Conservation (phyloP, 164 flowering plant genomes). For the Vitis amurensis region DNA sequence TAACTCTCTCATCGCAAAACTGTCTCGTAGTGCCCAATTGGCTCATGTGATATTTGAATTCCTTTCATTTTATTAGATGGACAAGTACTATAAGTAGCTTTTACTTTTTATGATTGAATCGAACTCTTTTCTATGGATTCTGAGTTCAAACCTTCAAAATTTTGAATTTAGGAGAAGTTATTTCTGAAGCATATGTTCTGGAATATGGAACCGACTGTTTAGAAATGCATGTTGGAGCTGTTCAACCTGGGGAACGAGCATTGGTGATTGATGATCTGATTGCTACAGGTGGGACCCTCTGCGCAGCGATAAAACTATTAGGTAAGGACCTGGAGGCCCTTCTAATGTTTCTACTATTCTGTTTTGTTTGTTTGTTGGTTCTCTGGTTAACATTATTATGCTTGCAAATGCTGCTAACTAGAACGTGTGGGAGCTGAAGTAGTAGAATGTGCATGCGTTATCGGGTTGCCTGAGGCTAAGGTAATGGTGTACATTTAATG, state of each 20-base stretch:
- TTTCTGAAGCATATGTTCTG: constrained; percentile 74
- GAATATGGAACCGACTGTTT: constrained; percentile 90
- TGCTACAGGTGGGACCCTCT: constrained; percentile 94
- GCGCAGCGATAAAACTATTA: constrained; percentile 78
- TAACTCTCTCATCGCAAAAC: too few relatives aligned
- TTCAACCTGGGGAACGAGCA: constrained; percentile 74
- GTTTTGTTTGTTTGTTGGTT: background rate
- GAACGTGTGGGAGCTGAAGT: constrained; percentile 87
- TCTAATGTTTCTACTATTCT: background rate
- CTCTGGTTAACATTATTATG: background rate
- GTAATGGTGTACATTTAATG: constrained; percentile 25
- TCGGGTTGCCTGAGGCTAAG: constrained; percentile 79
- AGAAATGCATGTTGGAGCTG: constrained; percentile 92
- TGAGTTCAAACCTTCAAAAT: too few relatives aligned
- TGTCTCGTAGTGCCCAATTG: too few relatives aligned
- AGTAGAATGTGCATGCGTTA: constrained; percentile 89
- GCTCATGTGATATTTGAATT: too few relatives aligned
- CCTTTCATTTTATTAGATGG: too few relatives aligned
- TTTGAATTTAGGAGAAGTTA: constrained; percentile 60
- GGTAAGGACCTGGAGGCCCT: constrained; percentile 37
- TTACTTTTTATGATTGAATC: too few relatives aligned
- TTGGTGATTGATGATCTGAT: constrained; percentile 90
- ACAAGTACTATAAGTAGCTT: too few relatives aligned
- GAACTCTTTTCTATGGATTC: too few relatives aligned
- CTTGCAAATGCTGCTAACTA: constrained; percentile 13